Evolutionary conservation across 2,329 filamentous ascomycete species (phyloP), one percentile per base, ranked within the genome.

Genomic region (Raffaelea deltoideospora): DNA sequence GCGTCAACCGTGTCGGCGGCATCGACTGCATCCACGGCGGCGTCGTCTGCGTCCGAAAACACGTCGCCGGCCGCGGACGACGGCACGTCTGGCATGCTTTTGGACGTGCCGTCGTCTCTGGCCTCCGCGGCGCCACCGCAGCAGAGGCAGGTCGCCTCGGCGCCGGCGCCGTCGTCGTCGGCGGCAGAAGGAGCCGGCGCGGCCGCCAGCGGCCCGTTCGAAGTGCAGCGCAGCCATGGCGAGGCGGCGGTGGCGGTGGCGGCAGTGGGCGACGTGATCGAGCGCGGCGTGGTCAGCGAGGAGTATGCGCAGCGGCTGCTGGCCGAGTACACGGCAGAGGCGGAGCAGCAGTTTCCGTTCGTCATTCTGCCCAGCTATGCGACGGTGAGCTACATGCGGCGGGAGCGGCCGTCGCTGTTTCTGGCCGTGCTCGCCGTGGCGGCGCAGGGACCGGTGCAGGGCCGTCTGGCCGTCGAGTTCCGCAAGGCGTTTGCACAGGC

Each of bases 361-460:
- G 41, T 47, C 22, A 33, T 40, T 5, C 34, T 48, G 22, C 35
- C 41, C 0, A 29, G 41, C 10, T 38, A 39, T 8, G 37, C 36
- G 14, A 41, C 40, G 2, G 33, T 47, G 1, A 27, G 26, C 15
- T 39, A 36, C 32, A 41, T 49, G 34, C 41, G 47, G 7, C 38
- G 42, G 7, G 40, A 46, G 26, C 41, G 45, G 19, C 46, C 47
- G 1, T 42, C 33, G 14, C 34, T 48, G 11, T 37, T 49, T 10
- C 39, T 48, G 18, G 47, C 45, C n/a, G 23, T 46, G 20, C 41
- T 47, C 27, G 23, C 39, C 6, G 34, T 31, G 11, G 26, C 31
- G 13, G 34, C 39, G 21, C 41, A 44, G n/a, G 14, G 19, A 11
- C 34, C 31, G 2, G 34, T 43, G 2, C 45, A 49, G 37, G 33